Evolutionary conservation across 1,284 basidiomycete genomes (phyloP).

Genomic region (Microbotryum scabiosae): DNA sequence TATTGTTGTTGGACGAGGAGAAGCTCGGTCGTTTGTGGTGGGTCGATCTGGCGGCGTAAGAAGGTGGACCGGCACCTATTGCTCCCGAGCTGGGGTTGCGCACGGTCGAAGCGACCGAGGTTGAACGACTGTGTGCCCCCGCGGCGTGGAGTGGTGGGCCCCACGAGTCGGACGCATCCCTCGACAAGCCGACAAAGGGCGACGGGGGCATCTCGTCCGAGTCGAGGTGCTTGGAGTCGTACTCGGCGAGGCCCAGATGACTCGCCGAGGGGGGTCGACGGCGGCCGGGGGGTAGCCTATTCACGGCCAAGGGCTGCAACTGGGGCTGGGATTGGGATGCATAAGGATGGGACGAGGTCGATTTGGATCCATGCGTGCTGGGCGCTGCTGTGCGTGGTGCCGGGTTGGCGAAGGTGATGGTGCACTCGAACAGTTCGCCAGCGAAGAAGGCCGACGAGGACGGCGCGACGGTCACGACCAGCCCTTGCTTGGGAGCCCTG

Average conservation of each 20-base stretch:
- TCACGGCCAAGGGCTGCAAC: background rate
- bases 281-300: background rate
- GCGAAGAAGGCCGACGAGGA: constrained; percentile 85
- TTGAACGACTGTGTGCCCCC: too few species aligned
- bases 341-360: constrained; percentile 60
- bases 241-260: constrained; percentile 26
- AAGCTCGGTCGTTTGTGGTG: too few species aligned
- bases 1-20: too few species aligned
- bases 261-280: constrained; percentile 15
- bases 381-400: constrained; percentile 20
- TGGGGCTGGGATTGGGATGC: constrained; percentile 4
- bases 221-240: constrained; percentile 9
- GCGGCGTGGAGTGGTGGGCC: too few species aligned
- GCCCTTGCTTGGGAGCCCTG: constrained; percentile 3
- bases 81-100: too few species aligned
- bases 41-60: too few species aligned
- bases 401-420: constrained; percentile 78
- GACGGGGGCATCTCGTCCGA: constrained; percentile 12
- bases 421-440: constrained; percentile 75
- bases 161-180: too few species aligned
- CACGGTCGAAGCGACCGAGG: too few species aligned
- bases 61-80: too few species aligned
- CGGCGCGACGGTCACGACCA: constrained; percentile 51
- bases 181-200: constrained; percentile 4
- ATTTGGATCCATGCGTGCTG: constrained; percentile 61